Percentiles rank a stretch among this genome's conserved stretches.
These are phyloP conservation scores for Pseudogymnoascus sp. DNA, from an alignment of 2,329 filamentous ascomycete species.

Conservation along the genomic window DNA sequence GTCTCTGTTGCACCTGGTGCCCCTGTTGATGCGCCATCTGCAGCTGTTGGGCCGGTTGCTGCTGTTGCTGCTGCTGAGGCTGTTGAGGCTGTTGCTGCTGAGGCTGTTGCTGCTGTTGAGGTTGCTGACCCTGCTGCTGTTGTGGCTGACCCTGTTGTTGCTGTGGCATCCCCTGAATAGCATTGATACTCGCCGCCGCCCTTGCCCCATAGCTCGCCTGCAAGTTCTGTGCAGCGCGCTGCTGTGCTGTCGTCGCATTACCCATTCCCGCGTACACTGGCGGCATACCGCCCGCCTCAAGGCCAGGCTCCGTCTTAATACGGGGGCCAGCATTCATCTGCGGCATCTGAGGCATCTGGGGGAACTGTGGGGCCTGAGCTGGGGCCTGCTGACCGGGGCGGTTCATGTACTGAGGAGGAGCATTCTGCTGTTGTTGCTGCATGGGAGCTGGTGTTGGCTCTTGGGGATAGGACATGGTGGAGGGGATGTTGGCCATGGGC, in stretches of 20 bases:
- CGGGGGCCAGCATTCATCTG: slow-evolving; percentile 23
- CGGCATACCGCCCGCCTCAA: slow-evolving; percentile 20
- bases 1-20: slow-evolving; percentile 18
- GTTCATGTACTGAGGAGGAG: slow-evolving; percentile 9
- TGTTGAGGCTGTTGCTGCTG: slow-evolving; percentile 23
- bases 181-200: slow-evolving; percentile 59
- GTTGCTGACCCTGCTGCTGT: slow-evolving; percentile 26
- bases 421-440: slow-evolving; percentile 16
- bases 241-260: slow-evolving; percentile 38
- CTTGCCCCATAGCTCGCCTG: slow-evolving; percentile 53
- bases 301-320: slow-evolving; percentile 39
- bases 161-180: slow-evolving; percentile 38
- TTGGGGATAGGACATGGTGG: slow-evolving; percentile 24
- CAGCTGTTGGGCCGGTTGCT: slow-evolving; percentile 18
- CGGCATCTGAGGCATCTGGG: slow-evolving; percentile 13
- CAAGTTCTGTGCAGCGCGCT: slow-evolving; percentile 49
- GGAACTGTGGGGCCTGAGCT: slow-evolving; percentile 11
- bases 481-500: slow-evolving; percentile 28
- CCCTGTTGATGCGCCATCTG: slow-evolving; percentile 22
- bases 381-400: slow-evolving; percentile 8
- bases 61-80: slow-evolving; percentile 23
- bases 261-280: slow-evolving; percentile 13
- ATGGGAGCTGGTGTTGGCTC: slow-evolving; percentile 20
- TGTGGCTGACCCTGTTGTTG: slow-evolving; percentile 24
- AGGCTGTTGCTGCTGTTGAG: slow-evolving; percentile 22